These are phyloP conservation scores for Rhynchospora pubera DNA, from an alignment of 176 grass and related monocot genomes.

Conservation along the genomic window DNA sequence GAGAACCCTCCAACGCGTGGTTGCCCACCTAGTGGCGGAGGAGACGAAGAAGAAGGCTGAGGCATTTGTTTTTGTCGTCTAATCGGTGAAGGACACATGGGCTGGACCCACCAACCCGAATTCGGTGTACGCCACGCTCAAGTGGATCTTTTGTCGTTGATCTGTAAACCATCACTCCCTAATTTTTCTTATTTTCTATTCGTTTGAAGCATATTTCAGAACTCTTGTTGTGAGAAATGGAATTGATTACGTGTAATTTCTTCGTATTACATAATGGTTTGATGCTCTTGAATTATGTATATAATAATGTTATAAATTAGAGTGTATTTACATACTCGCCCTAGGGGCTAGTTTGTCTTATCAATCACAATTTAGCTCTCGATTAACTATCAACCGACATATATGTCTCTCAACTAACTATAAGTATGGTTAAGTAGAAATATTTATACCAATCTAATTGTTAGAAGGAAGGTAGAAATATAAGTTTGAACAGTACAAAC, in stretches of 20 bases:
- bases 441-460: not conserved
- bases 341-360: not conserved
- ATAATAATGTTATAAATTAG: not conserved
- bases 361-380: not conserved
- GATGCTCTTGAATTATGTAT: not conserved
- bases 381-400: no score
- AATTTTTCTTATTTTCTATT: not conserved
- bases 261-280: not conserved
- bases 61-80: slow-evolving; percentile 48
- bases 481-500: not conserved
- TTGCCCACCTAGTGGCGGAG: slow-evolving; percentile 58
- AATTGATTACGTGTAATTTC: not conserved
- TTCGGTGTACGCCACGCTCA: slow-evolving; percentile 81
- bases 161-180: slow-evolving; percentile 34
- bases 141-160: slow-evolving; percentile 91
- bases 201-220: not conserved
- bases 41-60: slow-evolving; percentile 49
- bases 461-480: not conserved
- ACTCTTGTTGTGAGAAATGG: not conserved
- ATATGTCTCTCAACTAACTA: not conserved
- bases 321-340: not conserved
- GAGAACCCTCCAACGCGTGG: slow-evolving; percentile 52
- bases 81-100: slow-evolving; percentile 51
- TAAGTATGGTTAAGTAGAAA: not conserved
- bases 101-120: slow-evolving; percentile 34